Percentiles rank a stretch among this genome's conserved stretches.
These are phyloP conservation scores for Luzula sylvatica DNA, from an alignment of 176 grass and related monocot genomes.

Conservation along the genomic window DNA sequence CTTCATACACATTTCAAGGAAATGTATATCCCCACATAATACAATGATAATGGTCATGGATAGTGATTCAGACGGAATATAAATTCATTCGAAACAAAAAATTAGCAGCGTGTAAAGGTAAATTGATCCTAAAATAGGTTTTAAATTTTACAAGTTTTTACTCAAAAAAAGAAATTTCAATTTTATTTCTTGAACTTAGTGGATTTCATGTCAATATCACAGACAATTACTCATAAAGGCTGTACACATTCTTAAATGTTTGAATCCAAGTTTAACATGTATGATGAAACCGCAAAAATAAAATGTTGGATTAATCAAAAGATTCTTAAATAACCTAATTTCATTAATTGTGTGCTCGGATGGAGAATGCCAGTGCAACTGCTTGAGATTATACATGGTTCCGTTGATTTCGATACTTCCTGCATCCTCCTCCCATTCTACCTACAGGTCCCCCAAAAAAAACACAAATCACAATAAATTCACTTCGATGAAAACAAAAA, in stretches of 20 bases:
- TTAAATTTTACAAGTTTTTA: background rate
- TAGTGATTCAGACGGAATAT: no score
- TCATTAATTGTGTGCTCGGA: conserved; percentile 64
- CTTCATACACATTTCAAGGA: no score
- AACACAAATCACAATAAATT: background rate
- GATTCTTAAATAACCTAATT: conserved; percentile 9
- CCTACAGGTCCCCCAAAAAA: conserved; percentile 5
- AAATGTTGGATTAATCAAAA: background rate
- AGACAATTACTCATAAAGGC: background rate
- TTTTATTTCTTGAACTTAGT: background rate
- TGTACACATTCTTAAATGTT: no score
- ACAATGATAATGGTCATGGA: no score
- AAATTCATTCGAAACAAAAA: no score
- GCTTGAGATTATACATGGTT: conserved; percentile 33
- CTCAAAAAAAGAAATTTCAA: background rate
- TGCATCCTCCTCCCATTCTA: conserved; percentile 30
- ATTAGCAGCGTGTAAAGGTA: no score
- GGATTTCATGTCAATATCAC: background rate
- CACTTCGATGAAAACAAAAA: no score
- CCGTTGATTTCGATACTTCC: conserved; percentile 45
- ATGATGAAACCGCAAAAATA: no score
- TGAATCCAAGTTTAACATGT: no score
- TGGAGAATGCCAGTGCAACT: conserved; percentile 77
- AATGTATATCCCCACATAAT: no score
- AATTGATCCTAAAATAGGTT: no score